These are phyloP conservation scores for Leccinum variicolor DNA, from an alignment of 768 basidiomycete genomes.

Conservation along the genomic window DNA sequence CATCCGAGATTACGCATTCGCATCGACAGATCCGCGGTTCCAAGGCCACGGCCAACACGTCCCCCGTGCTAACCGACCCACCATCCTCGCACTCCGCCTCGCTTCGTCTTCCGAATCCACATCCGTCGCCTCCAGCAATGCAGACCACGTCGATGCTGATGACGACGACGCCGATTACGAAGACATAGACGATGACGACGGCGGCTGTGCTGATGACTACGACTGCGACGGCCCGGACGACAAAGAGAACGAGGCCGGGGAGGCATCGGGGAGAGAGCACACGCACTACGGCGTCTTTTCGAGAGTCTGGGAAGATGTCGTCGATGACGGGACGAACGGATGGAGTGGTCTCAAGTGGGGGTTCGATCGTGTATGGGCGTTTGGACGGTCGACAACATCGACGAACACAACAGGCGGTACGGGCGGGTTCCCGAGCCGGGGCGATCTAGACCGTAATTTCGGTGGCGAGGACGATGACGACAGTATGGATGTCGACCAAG, in stretches of 20 bases:
- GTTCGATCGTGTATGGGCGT: slow-evolving; percentile 40
- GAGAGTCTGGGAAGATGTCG: slow-evolving; percentile 23
- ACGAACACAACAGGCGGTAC: slow-evolving; percentile 6
- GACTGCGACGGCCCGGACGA: slow-evolving; percentile 3
- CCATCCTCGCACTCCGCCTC: slow-evolving; percentile 28
- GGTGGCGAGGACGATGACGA: slow-evolving; percentile 29
- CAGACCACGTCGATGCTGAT: slow-evolving; percentile 5
- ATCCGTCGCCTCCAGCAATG: slow-evolving; percentile 3
- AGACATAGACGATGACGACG: neutral
- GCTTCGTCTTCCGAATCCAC: slow-evolving; percentile 18
- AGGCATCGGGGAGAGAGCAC: slow-evolving; percentile 2
- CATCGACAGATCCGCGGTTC: slow-evolving; percentile 41
- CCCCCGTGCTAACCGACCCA: slow-evolving; percentile 38
- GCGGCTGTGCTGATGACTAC: neutral
- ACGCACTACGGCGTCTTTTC: neutral
- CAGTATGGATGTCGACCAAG: slow-evolving; percentile 16
- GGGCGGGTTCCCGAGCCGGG: slow-evolving; percentile 32
- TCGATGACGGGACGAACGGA: slow-evolving; percentile 27
- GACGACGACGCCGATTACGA: neutral
- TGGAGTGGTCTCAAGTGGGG: slow-evolving; percentile 42
- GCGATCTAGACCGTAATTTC: slow-evolving; percentile 50
- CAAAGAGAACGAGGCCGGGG: slow-evolving; percentile 12
- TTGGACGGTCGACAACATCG: slow-evolving; percentile 12
- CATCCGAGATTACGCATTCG: slow-evolving; percentile 51
- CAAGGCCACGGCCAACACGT: slow-evolving; percentile 38